These are phyloP conservation scores for Beauveria caledonica DNA, from an alignment of 2,329 filamentous ascomycete genomes.

Conservation along the genomic window DNA sequence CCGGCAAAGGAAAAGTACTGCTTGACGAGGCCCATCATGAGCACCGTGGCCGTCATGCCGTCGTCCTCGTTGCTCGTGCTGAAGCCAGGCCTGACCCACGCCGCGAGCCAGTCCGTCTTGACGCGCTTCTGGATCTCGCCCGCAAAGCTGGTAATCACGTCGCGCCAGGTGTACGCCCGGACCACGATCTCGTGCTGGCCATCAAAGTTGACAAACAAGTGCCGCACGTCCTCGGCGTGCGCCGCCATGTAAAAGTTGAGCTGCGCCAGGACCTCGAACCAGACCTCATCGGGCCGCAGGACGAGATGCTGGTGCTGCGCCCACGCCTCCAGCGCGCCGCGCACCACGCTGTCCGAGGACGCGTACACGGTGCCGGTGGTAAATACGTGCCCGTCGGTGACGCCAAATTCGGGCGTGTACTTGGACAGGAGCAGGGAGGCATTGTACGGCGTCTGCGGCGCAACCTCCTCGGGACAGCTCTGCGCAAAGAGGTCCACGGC, in stretches of 20 bases:
- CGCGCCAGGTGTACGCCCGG: constrained; percentile 17
- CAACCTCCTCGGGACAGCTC: constrained; percentile 27
- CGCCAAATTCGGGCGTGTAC: constrained; percentile 15
- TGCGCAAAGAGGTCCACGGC: constrained; percentile 21
- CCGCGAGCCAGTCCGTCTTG: constrained; percentile 30
- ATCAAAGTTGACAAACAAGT: constrained; percentile 37
- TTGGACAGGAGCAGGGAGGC: constrained; percentile 24
- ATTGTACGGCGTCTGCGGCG: constrained; percentile 15
- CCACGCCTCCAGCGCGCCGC: constrained; percentile 39
- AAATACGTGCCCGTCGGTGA: constrained; percentile 10
- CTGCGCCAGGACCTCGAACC: constrained; percentile 46
- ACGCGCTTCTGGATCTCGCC: constrained; percentile 31
- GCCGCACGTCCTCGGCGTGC: constrained; percentile 37
- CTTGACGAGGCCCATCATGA: constrained; percentile 38
- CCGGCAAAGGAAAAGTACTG: constrained; percentile 30
- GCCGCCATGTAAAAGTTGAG: constrained; percentile 41
- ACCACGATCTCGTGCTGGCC: constrained; percentile 33
- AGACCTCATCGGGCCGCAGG: constrained; percentile 45
- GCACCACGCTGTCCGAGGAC: constrained; percentile 33
- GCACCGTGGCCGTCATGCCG: constrained; percentile 30
- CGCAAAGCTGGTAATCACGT: constrained; percentile 26
- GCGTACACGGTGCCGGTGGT: constrained; percentile 18
- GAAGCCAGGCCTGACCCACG: constrained; percentile 36
- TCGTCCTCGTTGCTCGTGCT: constrained; percentile 32
- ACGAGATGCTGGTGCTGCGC: constrained; percentile 40